phyloP scores from a whole-genome alignment of 2,329 filamentous ascomycete species.

The Sporothrix sp. region DNA sequence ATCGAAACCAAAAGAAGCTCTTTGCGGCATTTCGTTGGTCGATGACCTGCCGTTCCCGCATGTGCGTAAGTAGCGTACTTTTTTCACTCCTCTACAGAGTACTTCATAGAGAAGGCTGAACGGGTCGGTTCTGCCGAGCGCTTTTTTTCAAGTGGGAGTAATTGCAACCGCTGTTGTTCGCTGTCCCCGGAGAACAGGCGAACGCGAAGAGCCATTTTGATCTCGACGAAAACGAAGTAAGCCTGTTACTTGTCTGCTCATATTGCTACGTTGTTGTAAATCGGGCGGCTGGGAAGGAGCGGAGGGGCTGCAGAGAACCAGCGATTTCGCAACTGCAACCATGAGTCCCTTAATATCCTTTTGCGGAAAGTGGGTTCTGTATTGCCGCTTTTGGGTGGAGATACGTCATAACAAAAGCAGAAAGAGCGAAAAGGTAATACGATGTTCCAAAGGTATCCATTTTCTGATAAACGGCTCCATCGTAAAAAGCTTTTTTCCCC shows the following conservation, averaged over 20 bases:
- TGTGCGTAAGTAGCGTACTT: background rate
- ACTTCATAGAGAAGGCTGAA: background rate
- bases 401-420: slow-evolving; percentile 4
- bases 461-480: too few relatives aligned
- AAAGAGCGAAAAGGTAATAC: background rate
- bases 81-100: background rate
- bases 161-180: background rate
- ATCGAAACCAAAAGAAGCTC: slow-evolving; percentile 1
- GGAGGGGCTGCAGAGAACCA: background rate
- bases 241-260: too few relatives aligned
- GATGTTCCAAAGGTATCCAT: too few relatives aligned
- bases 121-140: background rate
- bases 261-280: too few relatives aligned
- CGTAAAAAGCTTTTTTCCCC: background rate
- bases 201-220: too few relatives aligned
- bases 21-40: background rate
- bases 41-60: background rate
- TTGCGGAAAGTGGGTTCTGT: slow-evolving; percentile 2
- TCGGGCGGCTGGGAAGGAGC: background rate
- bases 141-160: background rate
- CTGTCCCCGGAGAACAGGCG: too few relatives aligned
- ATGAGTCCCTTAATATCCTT: background rate
- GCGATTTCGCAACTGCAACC: background rate
- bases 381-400: slow-evolving; percentile 1
- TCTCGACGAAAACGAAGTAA: too few relatives aligned